Conservation (phyloP, 2,329 filamentous ascomycete species). For the Cercospora zeae-maydis region DNA sequence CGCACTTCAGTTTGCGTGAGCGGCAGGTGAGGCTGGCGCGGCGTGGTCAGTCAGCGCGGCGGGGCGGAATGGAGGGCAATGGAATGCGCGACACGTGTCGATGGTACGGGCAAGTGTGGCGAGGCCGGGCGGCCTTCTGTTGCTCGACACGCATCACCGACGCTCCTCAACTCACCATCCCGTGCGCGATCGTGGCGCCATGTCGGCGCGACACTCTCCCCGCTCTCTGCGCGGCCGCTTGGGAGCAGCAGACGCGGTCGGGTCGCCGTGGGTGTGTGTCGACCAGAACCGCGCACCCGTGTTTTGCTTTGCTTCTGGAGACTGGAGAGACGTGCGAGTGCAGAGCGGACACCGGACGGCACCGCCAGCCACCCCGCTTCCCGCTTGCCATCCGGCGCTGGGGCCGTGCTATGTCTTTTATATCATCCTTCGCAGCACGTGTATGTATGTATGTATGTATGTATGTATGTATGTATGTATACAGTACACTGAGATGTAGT, state of each 20-base stretch:
- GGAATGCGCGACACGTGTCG: too few species aligned
- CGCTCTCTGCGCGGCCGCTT: neutral
- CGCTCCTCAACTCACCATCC: conserved; percentile 38
- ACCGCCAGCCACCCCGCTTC: too few species aligned
- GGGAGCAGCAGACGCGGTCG: neutral
- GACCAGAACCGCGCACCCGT: too few species aligned
- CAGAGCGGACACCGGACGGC: too few species aligned
- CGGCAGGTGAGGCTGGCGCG: conserved; percentile 8
- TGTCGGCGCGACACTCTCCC: conserved; percentile 9
- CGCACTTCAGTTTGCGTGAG: conserved; percentile 56
- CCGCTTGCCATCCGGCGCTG: too few species aligned
- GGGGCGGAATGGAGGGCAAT: neutral
- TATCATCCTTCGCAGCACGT: too few species aligned
- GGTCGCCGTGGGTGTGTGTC: neutral
- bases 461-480: too few species aligned
- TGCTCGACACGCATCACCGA: neutral
- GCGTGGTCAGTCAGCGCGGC: neutral
- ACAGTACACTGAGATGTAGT: too few species aligned
- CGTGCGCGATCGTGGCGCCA: conserved; percentile 35
- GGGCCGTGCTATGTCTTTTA: too few species aligned
- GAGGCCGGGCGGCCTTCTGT: conserved; percentile 15
- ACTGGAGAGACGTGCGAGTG: too few species aligned
- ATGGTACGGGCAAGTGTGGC: conserved; percentile 1
- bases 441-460: too few species aligned
- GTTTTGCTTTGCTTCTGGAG: too few species aligned